These are phyloP conservation scores for Schwanniomyces vanrijiae DNA, from an alignment of 805 yeast genomes.

Conservation along the genomic window DNA sequence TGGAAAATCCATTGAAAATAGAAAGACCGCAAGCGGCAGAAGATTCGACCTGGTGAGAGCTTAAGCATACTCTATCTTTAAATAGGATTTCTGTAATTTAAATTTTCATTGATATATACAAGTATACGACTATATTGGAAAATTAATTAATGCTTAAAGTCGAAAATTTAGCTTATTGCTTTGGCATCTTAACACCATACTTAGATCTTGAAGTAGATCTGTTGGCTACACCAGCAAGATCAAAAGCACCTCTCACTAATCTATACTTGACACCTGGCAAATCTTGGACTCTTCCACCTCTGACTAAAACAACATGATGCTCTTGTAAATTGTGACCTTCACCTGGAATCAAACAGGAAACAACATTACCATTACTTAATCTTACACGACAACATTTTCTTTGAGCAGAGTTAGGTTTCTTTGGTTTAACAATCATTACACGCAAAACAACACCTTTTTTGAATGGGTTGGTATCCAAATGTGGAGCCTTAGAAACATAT, in stretches of 20 bases:
- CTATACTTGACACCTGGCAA: conserved; percentile 97
- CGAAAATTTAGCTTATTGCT: conserved; percentile 13
- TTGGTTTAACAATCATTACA: conserved; percentile 94
- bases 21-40: conserved; percentile 75
- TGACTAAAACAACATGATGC: conserved; percentile 90
- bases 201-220: conserved; percentile 86
- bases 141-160: not conserved
- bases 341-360: conserved; percentile 95
- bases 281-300: conserved; percentile 99
- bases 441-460: conserved; percentile 91
- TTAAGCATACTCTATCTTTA: conserved; percentile 2
- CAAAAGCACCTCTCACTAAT: conserved; percentile 89
- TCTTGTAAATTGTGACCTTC: conserved; percentile 99
- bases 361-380: conserved; percentile 82
- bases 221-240: conserved; percentile 92
- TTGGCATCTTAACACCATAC: conserved; percentile 89
- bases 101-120: not conserved
- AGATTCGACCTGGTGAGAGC: conserved; percentile 46
- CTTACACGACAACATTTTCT: conserved; percentile 96
- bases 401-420: conserved; percentile 97
- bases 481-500: conserved; percentile 65
- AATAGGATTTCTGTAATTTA: not conserved
- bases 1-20: conserved; percentile 42
- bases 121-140: not conserved
- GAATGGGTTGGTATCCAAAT: conserved; percentile 79